Conservation (phyloP, 1,284 basidiomycete species). For the Mycosarcoma mackinlayi region DNA sequence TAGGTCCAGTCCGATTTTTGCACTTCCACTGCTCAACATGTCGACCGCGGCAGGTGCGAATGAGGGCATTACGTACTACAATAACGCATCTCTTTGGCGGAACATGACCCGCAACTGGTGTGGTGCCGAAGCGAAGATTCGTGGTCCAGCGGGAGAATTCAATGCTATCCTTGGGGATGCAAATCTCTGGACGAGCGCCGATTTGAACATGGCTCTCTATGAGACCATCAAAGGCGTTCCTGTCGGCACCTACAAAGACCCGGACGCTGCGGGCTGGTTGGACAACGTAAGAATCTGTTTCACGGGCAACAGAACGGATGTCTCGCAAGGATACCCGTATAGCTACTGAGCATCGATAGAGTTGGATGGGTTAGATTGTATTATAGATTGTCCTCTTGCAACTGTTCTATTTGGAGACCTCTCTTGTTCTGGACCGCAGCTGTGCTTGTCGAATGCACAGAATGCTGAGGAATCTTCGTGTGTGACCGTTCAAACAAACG, state of each 20-base stretch:
- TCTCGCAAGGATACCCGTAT: conserved; percentile 25
- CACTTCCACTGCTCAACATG: conserved; percentile 41
- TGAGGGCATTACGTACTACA: conserved; percentile 11
- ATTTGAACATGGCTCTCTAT: conserved; percentile 38
- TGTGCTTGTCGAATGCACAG: too few relatives aligned
- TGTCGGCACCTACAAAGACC: conserved; percentile 16
- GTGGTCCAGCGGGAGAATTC: conserved; percentile 27
- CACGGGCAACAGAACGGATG: conserved; percentile 29
- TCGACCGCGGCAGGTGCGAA: conserved; percentile 16
- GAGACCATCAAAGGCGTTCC: conserved; percentile 37
- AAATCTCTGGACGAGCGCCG: conserved; percentile 29
- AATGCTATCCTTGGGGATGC: conserved; percentile 36
- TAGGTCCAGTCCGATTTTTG: conserved; percentile 39
- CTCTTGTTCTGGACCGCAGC: too few relatives aligned
- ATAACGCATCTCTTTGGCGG: conserved; percentile 14
- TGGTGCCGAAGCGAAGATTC: conserved; percentile 38
- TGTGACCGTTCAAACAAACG: too few relatives aligned
- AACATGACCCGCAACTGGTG: conserved; percentile 47
- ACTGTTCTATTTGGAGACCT: too few relatives aligned
- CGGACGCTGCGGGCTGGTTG: conserved; percentile 29
- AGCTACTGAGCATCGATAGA: conserved; percentile 6
- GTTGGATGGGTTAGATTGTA: conserved; percentile 7
- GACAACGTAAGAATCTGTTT: conserved; percentile 17
- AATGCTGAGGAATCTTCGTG: too few relatives aligned
- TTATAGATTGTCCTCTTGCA: conserved; percentile 23